phyloP scores from a whole-genome alignment of 305 asterid genomes.

The Nicotiana rustica region DNA sequence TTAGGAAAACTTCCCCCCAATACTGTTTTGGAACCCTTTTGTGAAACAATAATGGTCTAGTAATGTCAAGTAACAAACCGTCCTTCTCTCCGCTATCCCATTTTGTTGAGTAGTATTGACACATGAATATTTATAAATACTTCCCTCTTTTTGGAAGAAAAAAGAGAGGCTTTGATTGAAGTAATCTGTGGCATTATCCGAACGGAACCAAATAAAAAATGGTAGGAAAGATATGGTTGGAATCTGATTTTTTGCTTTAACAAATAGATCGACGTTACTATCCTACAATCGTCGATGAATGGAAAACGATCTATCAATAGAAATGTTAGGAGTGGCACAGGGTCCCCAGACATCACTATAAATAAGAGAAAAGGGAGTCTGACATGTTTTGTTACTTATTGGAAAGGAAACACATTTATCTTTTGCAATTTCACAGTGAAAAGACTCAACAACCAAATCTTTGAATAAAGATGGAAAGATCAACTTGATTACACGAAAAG shows the following conservation, averaged over 20 bases:
- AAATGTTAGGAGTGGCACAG: neutral
- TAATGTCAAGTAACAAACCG: neutral
- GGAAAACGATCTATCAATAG: conserved; percentile 15
- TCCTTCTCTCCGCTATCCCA: neutral
- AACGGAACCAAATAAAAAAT: neutral
- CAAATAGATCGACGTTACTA: neutral
- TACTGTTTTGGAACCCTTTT: conserved; percentile 2
- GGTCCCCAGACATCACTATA: neutral
- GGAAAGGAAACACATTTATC: neutral
- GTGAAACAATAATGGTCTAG: neutral
- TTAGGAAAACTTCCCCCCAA: conserved; percentile 32
- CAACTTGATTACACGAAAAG: conserved; percentile 24
- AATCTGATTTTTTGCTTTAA: conserved; percentile 32
- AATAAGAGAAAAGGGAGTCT: too few species aligned
- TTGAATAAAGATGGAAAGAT: too few species aligned
- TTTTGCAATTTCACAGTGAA: conserved; percentile 11
- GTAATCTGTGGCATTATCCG: neutral
- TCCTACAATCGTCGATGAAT: conserved; percentile 17
- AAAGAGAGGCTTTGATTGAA: neutral
- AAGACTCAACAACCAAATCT: too few species aligned
- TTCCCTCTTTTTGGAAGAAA: too few species aligned
- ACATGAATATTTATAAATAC: too few species aligned
- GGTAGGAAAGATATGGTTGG: neutral
- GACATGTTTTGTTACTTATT: too few species aligned
- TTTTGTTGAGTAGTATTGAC: too few species aligned